Conservation (phyloP, 345 rosid genomes). For the Eucalyptus pauciflora region DNA sequence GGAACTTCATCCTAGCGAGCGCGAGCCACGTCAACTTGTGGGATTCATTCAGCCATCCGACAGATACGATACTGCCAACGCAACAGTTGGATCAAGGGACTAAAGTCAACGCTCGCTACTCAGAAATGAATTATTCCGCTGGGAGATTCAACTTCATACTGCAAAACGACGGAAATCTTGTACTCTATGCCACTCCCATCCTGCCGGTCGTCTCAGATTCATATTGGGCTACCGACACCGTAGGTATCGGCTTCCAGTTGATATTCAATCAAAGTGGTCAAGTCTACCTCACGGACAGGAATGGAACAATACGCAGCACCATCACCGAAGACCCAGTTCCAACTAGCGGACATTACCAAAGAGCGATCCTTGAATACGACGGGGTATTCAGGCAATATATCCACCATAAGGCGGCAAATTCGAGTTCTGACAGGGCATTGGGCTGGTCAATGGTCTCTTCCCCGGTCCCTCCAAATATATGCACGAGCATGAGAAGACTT, state of each 20-base stretch:
- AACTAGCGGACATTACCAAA: slow-evolving; percentile 5
- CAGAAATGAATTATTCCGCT: neutral
- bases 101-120: neutral
- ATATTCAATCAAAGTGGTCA: slow-evolving; percentile 34
- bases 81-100: neutral
- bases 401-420: slow-evolving; percentile 18
- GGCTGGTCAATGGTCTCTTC: slow-evolving; percentile 2
- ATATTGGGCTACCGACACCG: neutral
- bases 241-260: slow-evolving; percentile 2
- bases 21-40: neutral
- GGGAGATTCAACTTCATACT: neutral
- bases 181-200: neutral
- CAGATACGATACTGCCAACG: neutral
- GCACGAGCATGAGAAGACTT: neutral
- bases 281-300: slow-evolving; percentile 6
- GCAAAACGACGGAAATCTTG: neutral
- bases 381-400: slow-evolving; percentile 45
- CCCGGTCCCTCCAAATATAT: slow-evolving; percentile 18
- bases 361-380: slow-evolving; percentile 39
- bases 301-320: neutral
- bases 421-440: neutral
- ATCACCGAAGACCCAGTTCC: neutral
- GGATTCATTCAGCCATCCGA: neutral
- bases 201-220: fast-evolving
- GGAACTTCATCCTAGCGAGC: neutral